Conservation (phyloP, 2,329 filamentous ascomycete genomes). For the Xylariaceae sp. region DNA sequence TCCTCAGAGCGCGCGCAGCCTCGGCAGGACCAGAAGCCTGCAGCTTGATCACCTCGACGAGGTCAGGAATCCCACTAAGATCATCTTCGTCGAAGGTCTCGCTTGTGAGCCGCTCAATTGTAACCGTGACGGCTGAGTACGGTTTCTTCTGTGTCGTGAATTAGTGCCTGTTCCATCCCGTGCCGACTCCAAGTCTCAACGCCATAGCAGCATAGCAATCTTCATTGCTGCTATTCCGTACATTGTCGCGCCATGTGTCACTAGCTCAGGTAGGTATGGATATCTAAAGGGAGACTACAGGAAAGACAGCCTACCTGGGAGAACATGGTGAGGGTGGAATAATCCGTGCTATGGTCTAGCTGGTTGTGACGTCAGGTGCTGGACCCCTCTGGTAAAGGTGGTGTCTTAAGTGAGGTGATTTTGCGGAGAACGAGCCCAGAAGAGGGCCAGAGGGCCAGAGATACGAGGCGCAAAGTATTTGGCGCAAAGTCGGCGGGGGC, state of each 20-base stretch:
- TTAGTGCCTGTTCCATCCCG: slow-evolving; percentile 1
- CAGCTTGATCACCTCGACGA: slow-evolving; percentile 89
- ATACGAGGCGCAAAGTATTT: neutral
- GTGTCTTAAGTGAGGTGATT: neutral
- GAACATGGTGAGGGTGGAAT: slow-evolving; percentile 16
- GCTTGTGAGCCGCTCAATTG: slow-evolving; percentile 83
- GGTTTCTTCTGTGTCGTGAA: slow-evolving; percentile 63
- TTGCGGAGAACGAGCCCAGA: neutral
- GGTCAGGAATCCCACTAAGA: slow-evolving; percentile 82
- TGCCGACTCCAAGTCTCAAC: neutral
- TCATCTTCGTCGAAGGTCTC: slow-evolving; percentile 90
- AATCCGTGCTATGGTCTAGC: neutral
- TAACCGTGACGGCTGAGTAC: slow-evolving; percentile 89
- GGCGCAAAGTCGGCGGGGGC: neutral
- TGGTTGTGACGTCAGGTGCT: slow-evolving; percentile 14
- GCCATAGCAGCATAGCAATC: neutral
- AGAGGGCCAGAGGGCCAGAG: neutral
- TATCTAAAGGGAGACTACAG: neutral
- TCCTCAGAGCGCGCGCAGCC: slow-evolving; percentile 84
- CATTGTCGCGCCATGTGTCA: neutral
- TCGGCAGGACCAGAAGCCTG: slow-evolving; percentile 82
- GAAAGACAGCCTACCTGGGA: slow-evolving; percentile 15
- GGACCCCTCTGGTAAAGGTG: neutral
- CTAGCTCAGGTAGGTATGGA: neutral
- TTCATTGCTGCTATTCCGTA: neutral